Percentiles rank a stretch among this genome's conserved stretches.
Evolutionary conservation across 176 grass and related monocot species (phyloP).

Genomic region (Themeda triandra): DNA sequence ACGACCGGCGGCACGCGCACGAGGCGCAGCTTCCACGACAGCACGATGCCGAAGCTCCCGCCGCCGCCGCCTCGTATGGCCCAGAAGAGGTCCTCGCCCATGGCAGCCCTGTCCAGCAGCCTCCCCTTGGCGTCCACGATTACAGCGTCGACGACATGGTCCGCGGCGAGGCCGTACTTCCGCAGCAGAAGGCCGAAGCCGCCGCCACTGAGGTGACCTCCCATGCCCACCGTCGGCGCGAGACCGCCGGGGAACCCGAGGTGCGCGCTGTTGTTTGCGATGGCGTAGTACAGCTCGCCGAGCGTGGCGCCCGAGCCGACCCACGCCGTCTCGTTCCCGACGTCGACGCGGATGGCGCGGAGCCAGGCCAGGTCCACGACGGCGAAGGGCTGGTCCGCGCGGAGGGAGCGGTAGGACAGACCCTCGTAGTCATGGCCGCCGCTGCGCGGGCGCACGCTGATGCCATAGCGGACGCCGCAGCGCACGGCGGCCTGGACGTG

Average conservation of each 20-base stretch:
- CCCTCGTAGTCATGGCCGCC: slow-evolving; percentile 84
- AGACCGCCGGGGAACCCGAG: slow-evolving; percentile 50
- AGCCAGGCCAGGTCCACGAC: slow-evolving; percentile 41
- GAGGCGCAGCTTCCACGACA: slow-evolving; percentile 45
- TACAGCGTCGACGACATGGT: slow-evolving; percentile 43
- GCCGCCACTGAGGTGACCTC: slow-evolving; percentile 42
- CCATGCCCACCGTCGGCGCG: slow-evolving; percentile 52
- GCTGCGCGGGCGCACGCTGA: slow-evolving; percentile 47
- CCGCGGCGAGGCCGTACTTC: slow-evolving; percentile 44
- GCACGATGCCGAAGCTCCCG: slow-evolving; percentile 51
- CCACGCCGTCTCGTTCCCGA: slow-evolving; percentile 30
- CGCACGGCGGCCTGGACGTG: slow-evolving; percentile 53
- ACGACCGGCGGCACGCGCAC: slow-evolving; percentile 36
- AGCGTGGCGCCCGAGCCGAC: slow-evolving; percentile 59
- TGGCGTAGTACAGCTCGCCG: slow-evolving; percentile 63
- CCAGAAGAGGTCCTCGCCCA: slow-evolving; percentile 62
- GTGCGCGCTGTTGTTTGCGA: slow-evolving; percentile 25
- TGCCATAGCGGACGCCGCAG: slow-evolving; percentile 37
- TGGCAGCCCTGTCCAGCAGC: slow-evolving; percentile 40
- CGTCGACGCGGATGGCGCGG: slow-evolving; percentile 34
- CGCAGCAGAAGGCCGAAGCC: slow-evolving; percentile 45
- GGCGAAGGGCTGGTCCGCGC: slow-evolving; percentile 16
- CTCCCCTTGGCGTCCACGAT: slow-evolving; percentile 42
- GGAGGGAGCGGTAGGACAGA: slow-evolving; percentile 52
- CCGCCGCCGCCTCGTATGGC: slow-evolving; percentile 60